phyloP scores from a whole-genome alignment of 2,329 filamentous ascomycete genomes.

The Colletotrichum sp. region DNA sequence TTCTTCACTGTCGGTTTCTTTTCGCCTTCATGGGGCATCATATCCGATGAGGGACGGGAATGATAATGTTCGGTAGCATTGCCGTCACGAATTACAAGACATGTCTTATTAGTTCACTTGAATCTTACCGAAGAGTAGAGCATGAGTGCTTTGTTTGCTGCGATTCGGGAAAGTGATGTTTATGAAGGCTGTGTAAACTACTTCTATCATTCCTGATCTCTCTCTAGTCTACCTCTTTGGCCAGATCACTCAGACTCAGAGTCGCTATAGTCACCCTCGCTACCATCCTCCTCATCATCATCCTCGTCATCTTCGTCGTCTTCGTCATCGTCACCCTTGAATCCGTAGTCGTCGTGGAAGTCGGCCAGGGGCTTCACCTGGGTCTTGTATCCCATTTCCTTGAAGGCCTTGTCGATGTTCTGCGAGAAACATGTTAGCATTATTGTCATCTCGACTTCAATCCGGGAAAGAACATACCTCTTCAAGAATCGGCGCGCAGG shows the following conservation, averaged over 20 bases:
- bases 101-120: not conserved
- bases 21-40: not conserved
- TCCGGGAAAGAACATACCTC: constrained; percentile 66
- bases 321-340: constrained; percentile 67
- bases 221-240: constrained; percentile 13
- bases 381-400: constrained; percentile 78
- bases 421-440: constrained; percentile 37
- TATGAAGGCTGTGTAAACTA: not conserved
- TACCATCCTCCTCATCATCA: constrained; percentile 62
- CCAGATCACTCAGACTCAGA: constrained; percentile 30
- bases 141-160: not conserved
- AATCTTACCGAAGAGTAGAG: not conserved
- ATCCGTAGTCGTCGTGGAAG: constrained; percentile 90
- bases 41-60: not conserved
- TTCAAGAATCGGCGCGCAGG: constrained; percentile 83
- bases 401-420: constrained; percentile 78
- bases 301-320: constrained; percentile 60
- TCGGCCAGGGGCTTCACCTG: constrained; percentile 75
- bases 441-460: not conserved
- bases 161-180: not conserved
- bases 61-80: not conserved
- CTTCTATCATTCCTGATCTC: not conserved
- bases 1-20: not conserved
- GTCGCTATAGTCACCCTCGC: constrained; percentile 44
- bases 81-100: not conserved